Evolutionary conservation across 768 basidiomycete species (phyloP), one percentile per base, ranked within the genome.

Genomic region (Suillus hirtellus): DNA sequence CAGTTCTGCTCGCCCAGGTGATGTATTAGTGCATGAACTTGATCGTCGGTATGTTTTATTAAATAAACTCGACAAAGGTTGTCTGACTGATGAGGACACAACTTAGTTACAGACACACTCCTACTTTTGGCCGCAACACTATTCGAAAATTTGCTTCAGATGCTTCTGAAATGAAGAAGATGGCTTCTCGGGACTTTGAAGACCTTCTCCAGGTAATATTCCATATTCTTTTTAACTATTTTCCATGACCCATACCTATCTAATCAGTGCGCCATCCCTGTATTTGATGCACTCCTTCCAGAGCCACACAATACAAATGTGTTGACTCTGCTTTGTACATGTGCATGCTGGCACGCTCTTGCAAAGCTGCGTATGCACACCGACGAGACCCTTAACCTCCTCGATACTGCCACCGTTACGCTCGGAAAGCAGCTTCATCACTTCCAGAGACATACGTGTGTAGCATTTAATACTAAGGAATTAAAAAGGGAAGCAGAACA

Each of bases 351-450:
- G 62, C 64, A 77, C 55, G 64, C 63, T 2, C 35, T 71, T 3
- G 73, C 73, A 1, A 77, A 77, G 56, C 61, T 77, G 38, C 70
- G 67, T 3, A 69, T 75, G 64, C 76, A 76, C 62, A 75, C 76
- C 0, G 70, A 73, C 4, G 35, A 66, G 0, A 66, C 73, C 2
- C 66, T 76, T 0, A 7, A 49, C 0, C 14, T 64, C 14, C 63
- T 77, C 0, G 61, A 70, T 12, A 10, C 10, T 2, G 8, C 34
- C 0, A 77, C 71, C 0, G 62, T 50, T 1, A 9, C 5, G 0
- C 60, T 77, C 0, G 71, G 73, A 3, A 47, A 60, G 24, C 31
- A 24, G 9, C 19, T 77, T n/a, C 70, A 67, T 4, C 46, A 67
- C 6, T 77, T 78, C 58, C 15, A 52, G 3, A 50, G 59, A 2